These are phyloP conservation scores for Blastobotrys robertii DNA, from an alignment of 805 yeast genomes.

Conservation along the genomic window DNA sequence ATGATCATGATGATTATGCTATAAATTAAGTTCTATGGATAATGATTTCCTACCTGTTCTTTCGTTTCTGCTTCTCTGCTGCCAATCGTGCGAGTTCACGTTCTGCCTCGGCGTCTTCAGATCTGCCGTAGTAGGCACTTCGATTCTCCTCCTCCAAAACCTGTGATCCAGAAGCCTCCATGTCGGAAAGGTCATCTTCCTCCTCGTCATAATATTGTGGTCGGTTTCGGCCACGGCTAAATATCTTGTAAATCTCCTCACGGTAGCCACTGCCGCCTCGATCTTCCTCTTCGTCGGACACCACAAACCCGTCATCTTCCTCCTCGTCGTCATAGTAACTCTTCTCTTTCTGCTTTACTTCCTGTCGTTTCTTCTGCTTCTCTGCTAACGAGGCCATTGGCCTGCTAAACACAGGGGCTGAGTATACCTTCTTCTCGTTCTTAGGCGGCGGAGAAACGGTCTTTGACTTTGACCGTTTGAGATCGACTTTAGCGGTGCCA, in stretches of 20 bases:
- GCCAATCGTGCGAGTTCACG: conserved; percentile 14
- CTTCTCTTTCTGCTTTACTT: conserved; percentile 16
- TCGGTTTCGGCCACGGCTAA: conserved; percentile 55
- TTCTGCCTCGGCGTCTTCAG: conserved; percentile 70
- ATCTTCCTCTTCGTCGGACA: conserved; percentile 42
- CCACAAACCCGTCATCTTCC: conserved; percentile 49
- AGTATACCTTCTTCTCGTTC: neutral
- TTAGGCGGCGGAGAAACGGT: neutral
- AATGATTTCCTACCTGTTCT: conserved; percentile 12
- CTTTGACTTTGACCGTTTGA: neutral
- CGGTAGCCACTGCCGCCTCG: conserved; percentile 43
- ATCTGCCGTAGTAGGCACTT: conserved; percentile 56
- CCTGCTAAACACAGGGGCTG: conserved; percentile 12
- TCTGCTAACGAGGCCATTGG: conserved; percentile 35
- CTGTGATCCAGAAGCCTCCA: conserved; percentile 94
- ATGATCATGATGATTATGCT: neutral
- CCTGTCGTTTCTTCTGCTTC: conserved; percentile 29
- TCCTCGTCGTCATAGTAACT: conserved; percentile 31
- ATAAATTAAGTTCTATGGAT: conserved; percentile 17
- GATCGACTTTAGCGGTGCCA: conserved; percentile 3
- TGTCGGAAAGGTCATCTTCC: conserved; percentile 44
- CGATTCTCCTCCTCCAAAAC: conserved; percentile 71
- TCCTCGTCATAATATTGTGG: conserved; percentile 34
- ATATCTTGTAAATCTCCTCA: conserved; percentile 84
- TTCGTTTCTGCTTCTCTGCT: conserved; percentile 13